phyloP scores from a whole-genome alignment of 2,329 filamentous ascomycete genomes.

The Alternaria sp. region DNA sequence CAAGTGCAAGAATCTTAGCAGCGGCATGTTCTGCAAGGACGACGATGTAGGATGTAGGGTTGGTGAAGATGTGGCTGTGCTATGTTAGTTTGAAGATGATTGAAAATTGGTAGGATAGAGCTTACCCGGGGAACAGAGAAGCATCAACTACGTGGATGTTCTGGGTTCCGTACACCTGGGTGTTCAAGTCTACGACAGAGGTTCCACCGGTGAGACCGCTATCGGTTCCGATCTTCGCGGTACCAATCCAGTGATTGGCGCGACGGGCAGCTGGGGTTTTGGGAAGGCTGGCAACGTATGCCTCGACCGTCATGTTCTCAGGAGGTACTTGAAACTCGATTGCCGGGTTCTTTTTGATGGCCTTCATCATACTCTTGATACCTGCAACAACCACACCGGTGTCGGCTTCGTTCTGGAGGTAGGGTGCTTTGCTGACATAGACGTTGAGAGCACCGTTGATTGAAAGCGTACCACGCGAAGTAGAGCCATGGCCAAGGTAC shows the following conservation, averaged over 20 bases:
- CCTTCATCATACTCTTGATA: slow-evolving; percentile 66
- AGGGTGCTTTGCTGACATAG: slow-evolving; percentile 66
- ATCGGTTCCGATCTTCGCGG: slow-evolving; percentile 62
- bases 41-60: slow-evolving; percentile 51
- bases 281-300: slow-evolving; percentile 62
- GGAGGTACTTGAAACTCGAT: slow-evolving; percentile 66
- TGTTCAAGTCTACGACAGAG: slow-evolving; percentile 60
- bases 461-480: slow-evolving; percentile 68
- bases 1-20: slow-evolving; percentile 48
- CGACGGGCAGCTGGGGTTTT: slow-evolving; percentile 51
- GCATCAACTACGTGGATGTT: slow-evolving; percentile 59
- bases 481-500: slow-evolving; percentile 70
- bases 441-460: slow-evolving; percentile 67
- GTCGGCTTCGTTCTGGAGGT: slow-evolving; percentile 66
- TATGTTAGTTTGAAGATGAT: slow-evolving; percentile 18
- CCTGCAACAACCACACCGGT: slow-evolving; percentile 69
- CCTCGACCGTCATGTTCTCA: slow-evolving; percentile 60
- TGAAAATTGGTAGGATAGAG: background rate
- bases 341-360: slow-evolving; percentile 62
- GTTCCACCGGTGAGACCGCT: slow-evolving; percentile 54
- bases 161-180: slow-evolving; percentile 58
- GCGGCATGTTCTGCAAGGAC: slow-evolving; percentile 48
- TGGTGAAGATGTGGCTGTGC: slow-evolving; percentile 45
- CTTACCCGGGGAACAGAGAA: slow-evolving; percentile 56
- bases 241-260: slow-evolving; percentile 62